These are phyloP conservation scores for Claviceps pusilla DNA, from an alignment of 2,329 filamentous ascomycete species.

Conservation along the genomic window DNA sequence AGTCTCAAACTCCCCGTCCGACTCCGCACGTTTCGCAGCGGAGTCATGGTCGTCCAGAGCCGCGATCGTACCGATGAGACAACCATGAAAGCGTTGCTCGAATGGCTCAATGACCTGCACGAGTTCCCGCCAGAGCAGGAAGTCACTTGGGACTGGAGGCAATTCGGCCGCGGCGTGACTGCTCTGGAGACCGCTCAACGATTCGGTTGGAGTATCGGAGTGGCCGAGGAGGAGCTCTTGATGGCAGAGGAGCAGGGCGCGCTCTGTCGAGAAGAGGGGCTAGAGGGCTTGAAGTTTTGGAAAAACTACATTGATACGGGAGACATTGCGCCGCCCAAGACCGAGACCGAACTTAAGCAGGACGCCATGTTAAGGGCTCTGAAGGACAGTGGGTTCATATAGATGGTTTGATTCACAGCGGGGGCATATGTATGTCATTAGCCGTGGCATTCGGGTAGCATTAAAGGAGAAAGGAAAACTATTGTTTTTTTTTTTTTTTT, in stretches of 20 bases:
- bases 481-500: too few relatives aligned
- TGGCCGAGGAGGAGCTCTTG: conserved; percentile 86
- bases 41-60: conserved; percentile 84
- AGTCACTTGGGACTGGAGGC: conserved; percentile 58
- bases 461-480: background rate
- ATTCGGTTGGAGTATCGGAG: conserved; percentile 95
- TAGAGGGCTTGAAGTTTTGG: conserved; percentile 90
- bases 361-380: conserved; percentile 30
- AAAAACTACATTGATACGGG: conserved; percentile 53
- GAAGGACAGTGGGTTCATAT: conserved; percentile 26
- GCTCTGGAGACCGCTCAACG: conserved; percentile 76
- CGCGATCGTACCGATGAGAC: conserved; percentile 81
- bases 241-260: conserved; percentile 90
- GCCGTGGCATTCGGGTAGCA: background rate
- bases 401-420: background rate
- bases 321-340: conserved; percentile 18
- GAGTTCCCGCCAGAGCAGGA: conserved; percentile 48
- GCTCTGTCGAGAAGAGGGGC: conserved; percentile 77
- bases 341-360: conserved; percentile 17
- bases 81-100: conserved; percentile 60
- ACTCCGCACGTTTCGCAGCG: conserved; percentile 77
- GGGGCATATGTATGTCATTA: background rate
- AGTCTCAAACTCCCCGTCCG: conserved; percentile 73
- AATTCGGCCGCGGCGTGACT: conserved; percentile 73
- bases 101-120: conserved; percentile 65